Base-by-base conservation (phyloP, 78 protist genomes). In the Polysphondylium violaceum region DNA sequence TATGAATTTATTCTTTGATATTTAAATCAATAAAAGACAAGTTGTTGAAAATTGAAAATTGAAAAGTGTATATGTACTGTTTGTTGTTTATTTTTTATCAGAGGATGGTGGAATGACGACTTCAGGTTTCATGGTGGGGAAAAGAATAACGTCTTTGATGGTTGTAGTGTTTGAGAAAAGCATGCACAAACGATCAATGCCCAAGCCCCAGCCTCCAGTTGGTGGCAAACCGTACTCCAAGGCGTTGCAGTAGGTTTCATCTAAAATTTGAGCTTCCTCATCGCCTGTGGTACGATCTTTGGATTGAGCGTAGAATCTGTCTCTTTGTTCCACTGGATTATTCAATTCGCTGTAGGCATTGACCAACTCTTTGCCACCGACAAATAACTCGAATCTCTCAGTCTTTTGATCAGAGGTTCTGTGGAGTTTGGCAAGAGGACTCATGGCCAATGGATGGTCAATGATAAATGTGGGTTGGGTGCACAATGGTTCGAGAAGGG, bases 311-410 rank as follows among this genome's bases (percentile, higher is more conserved):
- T 19, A 78, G 68, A 99, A 99, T 43, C 98, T 93, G 21, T 61
- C 95, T 17, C 99, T 78, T 97, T 99, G 99, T 41, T 97, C 99
- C 17, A 92, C 53, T 40, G 99, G 99, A 87, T 98, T 96, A 96
- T 99, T 99, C 74, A 99, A 79, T 97, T 99, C 99, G 0, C 99
- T 97, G 98, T 99, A 99, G 8, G 99, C 99, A 92, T 99, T 99
- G 78, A 97, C 93, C 60, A 99, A 47, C 86, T 99, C 99, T 75
- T 92, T 72, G 63, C 87, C 77, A 73, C 72, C 68, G 21, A 97
- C 95, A 72, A 99, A 98, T 43, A 98, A 94, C 95, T 99, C 99
- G 78, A 99, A 99, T 59, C 99, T 96, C 94, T 99, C 99, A 2
- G 99, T 99, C 50, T 40, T 43, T 88, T 75, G 87, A 21, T 50